These are phyloP conservation scores for Podospora anserina DNA, from an alignment of 495 filamentous ascomycete species.

Conservation along the genomic window DNA sequence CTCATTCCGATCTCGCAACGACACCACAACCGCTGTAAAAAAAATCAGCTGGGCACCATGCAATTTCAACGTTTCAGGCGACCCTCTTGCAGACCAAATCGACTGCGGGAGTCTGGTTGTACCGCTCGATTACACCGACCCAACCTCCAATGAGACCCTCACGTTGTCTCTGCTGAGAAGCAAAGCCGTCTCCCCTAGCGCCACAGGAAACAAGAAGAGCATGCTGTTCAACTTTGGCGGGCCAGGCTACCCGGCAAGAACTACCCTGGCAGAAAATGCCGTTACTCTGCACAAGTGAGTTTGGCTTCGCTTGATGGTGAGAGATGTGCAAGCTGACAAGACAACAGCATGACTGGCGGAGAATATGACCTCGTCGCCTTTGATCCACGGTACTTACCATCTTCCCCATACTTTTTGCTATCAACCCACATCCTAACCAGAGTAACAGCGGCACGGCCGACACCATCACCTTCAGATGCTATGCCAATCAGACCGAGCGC, in stretches of 20 bases:
- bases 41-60: not conserved
- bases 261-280: constrained; percentile 20
- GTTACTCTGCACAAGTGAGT: constrained; percentile 23
- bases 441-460: constrained; percentile 34
- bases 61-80: not conserved
- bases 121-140: constrained; percentile 43
- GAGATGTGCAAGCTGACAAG: not conserved
- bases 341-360: constrained; percentile 28
- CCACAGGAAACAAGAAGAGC: constrained; percentile 30
- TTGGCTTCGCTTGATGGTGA: not conserved
- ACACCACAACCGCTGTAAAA: not conserved
- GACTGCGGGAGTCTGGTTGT: constrained; percentile 40
- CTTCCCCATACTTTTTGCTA: not conserved
- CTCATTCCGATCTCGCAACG: not conserved
- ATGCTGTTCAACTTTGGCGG: constrained; percentile 50
- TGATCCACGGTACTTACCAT: constrained; percentile 35
- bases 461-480: constrained; percentile 41
- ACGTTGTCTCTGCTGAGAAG: constrained; percentile 36
- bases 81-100: constrained; percentile 14
- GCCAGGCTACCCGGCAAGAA: constrained; percentile 33
- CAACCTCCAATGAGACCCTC: constrained; percentile 32
- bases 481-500: constrained; percentile 15
- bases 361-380: constrained; percentile 41
- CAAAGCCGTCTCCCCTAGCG: constrained; percentile 28
- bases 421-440: not conserved